phyloP scores from a whole-genome alignment of 1,284 basidiomycete species.

The Tausonia pullulans region DNA sequence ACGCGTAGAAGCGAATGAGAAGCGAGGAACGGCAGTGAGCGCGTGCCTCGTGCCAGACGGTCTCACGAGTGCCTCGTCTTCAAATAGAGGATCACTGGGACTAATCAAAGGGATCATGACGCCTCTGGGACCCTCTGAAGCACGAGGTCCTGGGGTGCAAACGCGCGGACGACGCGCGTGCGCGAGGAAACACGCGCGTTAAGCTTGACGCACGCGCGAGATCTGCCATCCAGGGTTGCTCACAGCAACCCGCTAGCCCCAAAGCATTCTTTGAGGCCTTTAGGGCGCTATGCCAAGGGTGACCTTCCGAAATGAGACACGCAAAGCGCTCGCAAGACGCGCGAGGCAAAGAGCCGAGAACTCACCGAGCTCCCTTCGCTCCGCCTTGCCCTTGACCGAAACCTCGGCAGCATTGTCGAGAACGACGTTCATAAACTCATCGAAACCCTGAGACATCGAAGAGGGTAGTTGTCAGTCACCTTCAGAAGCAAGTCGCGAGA shows the following conservation, averaged over 20 bases:
- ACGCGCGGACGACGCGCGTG: neutral
- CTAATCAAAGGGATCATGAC: too few species aligned
- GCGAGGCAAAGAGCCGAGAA: conserved; percentile 12
- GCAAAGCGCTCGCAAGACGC: conserved; percentile 1
- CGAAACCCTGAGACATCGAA: conserved; percentile 66
- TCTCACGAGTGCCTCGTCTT: too few species aligned
- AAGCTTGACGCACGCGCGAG: neutral
- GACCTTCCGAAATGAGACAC: neutral
- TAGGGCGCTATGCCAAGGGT: neutral
- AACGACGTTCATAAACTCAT: conserved; percentile 99
- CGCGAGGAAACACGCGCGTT: neutral
- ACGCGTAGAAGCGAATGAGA: neutral
- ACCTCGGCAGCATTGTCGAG: conserved; percentile 93
- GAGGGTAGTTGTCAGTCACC: neutral
- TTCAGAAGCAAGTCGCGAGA: neutral
- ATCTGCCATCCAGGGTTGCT: neutral
- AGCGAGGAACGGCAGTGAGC: neutral
- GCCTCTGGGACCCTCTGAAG: too few species aligned
- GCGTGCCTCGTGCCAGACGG: neutral
- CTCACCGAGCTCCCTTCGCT: conserved; percentile 66
- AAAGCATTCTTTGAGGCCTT: neutral
- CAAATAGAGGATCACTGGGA: too few species aligned
- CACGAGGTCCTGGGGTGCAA: neutral
- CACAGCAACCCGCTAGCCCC: too few species aligned
- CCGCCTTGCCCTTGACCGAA: conserved; percentile 74